These are phyloP conservation scores for Candida vartiovaarae DNA, from an alignment of 805 yeast species.

Conservation along the genomic window DNA sequence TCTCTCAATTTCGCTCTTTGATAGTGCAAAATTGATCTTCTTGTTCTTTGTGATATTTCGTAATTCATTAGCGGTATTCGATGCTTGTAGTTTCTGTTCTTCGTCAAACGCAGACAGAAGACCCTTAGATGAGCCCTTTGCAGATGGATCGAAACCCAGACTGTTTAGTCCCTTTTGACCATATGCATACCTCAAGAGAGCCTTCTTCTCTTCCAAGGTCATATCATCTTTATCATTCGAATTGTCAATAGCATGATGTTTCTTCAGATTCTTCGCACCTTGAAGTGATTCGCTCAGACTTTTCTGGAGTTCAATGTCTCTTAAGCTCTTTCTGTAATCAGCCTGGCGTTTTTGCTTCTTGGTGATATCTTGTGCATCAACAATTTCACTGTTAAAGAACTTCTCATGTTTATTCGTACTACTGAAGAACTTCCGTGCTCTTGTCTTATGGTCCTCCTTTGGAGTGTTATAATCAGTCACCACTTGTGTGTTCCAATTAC, in stretches of 20 bases:
- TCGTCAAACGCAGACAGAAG: conserved; percentile 9
- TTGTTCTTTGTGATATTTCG: conserved; percentile 25
- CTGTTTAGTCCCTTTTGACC: conserved; percentile 31
- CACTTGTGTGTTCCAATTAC: conserved; percentile 21
- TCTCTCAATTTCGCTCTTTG: conserved; percentile 24
- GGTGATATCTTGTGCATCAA: conserved; percentile 27
- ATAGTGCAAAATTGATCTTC: conserved; percentile 27
- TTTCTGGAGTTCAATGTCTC: conserved; percentile 1
- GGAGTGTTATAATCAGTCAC: conserved; percentile 23
- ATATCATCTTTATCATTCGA: conserved; percentile 12
- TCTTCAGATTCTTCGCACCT: conserved; percentile 25
- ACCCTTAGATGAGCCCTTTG: conserved; percentile 14
- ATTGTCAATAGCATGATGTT: background rate
- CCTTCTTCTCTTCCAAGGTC: conserved; percentile 21
- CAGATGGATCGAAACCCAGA: conserved; percentile 50
- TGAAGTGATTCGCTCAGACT: conserved; percentile 4
- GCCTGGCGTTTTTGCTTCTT: conserved; percentile 32
- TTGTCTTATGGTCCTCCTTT: conserved; percentile 16
- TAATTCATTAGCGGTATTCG: conserved; percentile 21
- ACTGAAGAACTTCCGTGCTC: conserved; percentile 30
- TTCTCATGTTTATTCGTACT: conserved; percentile 38
- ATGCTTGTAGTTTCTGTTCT: conserved; percentile 18
- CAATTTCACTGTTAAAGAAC: conserved; percentile 39
- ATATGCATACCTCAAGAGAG: conserved; percentile 31
- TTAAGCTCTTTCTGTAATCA: conserved; percentile 11